Evolutionary conservation across 441 rosid genomes (phyloP), one percentile per base, ranked within the genome.

Genomic region (Mallotus repandus): DNA sequence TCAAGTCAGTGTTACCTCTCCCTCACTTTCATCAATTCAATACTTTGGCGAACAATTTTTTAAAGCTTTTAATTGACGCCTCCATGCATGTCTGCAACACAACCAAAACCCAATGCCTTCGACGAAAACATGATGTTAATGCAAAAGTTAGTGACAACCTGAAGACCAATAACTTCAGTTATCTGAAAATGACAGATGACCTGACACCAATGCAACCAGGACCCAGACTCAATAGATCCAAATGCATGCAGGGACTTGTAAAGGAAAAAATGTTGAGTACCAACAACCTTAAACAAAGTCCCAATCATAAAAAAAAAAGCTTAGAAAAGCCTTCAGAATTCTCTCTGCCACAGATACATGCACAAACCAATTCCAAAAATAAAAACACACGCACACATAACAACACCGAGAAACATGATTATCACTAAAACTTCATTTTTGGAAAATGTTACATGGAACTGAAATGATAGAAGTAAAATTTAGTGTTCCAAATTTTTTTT

Each of bases 191-290:
- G 83, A 80, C 76, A 68, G 82, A 77, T 72, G 84, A 83, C 77
- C 83, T 69, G 86, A 86, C 86, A 69, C 84, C 18, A 57, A 86
- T 77, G 84, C 83, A 79, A 81, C 71, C 82, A 58, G 59, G 81
- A 82, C 86, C 79, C 77, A 69, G 78, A 85, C 86, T 78, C 81
- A 74, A 85, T 82, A 78, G 77, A 80, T 80, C 83, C 87, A 73
- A 83, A 87, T 84, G 89, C 89, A 87, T 84, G 86, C 81, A 87
- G 77, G 82, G 80, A 83, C 78, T 73, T 60, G 68, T 68, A 75
- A 75, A 72, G 62, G 74, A 32, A 79, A 67, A 77, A 59, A 63
- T 46, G 76, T 74, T 66, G 52, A 66, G 59, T 8, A 72, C 57
- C 75, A 69, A 71, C 49, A 48, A 68, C 81, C 76, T 87, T 84